A percentile compares a stretch with the other conserved stretches of the same genome.
Evolutionary conservation across 805 yeast genomes (phyloP).

Genomic region (Yarrowia sp.): DNA sequence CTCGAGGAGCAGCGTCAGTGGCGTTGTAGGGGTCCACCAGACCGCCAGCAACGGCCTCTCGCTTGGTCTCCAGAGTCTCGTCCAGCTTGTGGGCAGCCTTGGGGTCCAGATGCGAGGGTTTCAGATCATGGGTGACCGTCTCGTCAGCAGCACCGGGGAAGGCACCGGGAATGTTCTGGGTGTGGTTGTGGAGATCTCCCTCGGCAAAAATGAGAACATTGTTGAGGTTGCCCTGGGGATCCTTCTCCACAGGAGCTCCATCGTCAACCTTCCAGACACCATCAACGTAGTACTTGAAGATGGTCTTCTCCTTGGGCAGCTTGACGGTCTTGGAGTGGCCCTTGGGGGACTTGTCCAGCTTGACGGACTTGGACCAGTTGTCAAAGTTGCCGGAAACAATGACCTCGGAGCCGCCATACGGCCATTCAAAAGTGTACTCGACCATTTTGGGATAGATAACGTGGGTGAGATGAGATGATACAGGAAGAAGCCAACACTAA

Average conservation of each 20-base stretch:
- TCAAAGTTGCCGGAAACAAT: conserved; percentile 68
- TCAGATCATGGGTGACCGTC: background rate
- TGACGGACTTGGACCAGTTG: conserved; percentile 60
- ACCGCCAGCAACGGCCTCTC: conserved; percentile 26
- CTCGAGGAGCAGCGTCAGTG: background rate
- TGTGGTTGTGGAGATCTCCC: conserved; percentile 25
- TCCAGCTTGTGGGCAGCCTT: conserved; percentile 11
- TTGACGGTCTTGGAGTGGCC: conserved; percentile 48
- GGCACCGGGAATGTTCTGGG: conserved; percentile 36
- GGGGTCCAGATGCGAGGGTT: conserved; percentile 24
- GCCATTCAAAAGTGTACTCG: conserved; percentile 38
- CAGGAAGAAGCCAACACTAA: background rate
- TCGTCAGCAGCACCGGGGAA: conserved; percentile 23
- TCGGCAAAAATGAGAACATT: conserved; percentile 19
- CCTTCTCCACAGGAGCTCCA: conserved; percentile 44
- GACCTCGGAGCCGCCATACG: conserved; percentile 51
- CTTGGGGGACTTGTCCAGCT: conserved; percentile 56
- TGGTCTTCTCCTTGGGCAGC: conserved; percentile 44
- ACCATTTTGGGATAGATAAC: background rate
- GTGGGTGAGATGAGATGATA: background rate
- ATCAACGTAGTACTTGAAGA: conserved; percentile 65
- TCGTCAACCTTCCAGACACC: conserved; percentile 62
- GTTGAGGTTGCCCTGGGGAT: conserved; percentile 42
- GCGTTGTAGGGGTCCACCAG: conserved; percentile 4
- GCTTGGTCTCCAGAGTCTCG: conserved; percentile 10